Evolutionary conservation across 768 basidiomycete species (phyloP), one percentile per base, ranked within the genome.

Genomic region (Kwoniella sp.): DNA sequence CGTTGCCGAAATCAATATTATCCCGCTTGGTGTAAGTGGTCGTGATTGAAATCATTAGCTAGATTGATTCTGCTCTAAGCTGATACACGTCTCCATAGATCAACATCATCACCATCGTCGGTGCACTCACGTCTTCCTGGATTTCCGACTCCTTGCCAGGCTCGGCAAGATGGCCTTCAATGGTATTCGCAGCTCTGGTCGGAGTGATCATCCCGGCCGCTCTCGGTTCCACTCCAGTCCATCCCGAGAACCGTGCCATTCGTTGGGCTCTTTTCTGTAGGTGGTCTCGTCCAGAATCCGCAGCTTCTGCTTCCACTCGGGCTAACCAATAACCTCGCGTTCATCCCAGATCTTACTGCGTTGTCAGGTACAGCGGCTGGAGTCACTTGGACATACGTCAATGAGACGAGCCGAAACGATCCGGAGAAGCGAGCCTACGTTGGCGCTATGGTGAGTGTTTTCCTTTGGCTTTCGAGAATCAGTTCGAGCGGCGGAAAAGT

Each of bases 361-460:
- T 37, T 69, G 28, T 34, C 68, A 12, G 62, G 65, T 22, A 63
- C 62, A 2, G 48, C 65, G 5, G 68, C 71, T 2, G 71, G 71
- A 34, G 65, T 61, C 15, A 65, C 62, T 7, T 73, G 71, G 71
- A 73, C 68, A 23, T 63, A 57, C 31, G 68, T 73, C 26, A 73
- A 73, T 48, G 71, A 73, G 48, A 67, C 66, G 5, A 73, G 61
- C 59, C 56, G 71, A 55, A 45, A 59, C 20, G 73, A 74, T 62
- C 70, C 73, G 1, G 73, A 74, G 59, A 71, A 71, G 60, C 57
- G 73, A 52, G 73, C 73, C 1, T 74, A 74, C 45, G 70, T 74
- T 23, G 53, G 64, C 4, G 73, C 73, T 5, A 61, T 74, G 65
- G 70, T 73, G 34, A 59, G 66, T 61, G 12, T 4, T 41, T 58